These are phyloP conservation scores for Russula brevipes DNA, from an alignment of 768 basidiomycete genomes.

Conservation along the genomic window DNA sequence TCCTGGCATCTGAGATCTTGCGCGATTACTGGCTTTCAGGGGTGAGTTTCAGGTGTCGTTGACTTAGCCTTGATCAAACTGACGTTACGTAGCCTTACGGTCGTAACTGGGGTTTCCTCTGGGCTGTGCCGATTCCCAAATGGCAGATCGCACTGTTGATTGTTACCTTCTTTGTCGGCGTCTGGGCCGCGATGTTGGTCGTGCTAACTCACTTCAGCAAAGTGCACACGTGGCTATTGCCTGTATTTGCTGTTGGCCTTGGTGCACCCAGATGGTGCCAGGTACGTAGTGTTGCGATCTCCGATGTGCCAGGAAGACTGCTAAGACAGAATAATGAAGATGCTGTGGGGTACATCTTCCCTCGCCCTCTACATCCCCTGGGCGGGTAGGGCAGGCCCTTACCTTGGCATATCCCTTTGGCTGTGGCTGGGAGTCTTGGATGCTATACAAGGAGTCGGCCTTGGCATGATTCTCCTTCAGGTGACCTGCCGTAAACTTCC, in stretches of 20 bases:
- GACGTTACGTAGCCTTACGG: conserved; percentile 63
- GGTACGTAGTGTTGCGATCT: conserved; percentile 34
- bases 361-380: conserved; percentile 91
- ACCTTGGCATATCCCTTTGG: conserved; percentile 87
- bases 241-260: conserved; percentile 92
- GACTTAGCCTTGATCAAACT: not conserved
- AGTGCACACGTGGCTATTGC: conserved; percentile 91
- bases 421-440: conserved; percentile 94
- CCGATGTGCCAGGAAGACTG: not conserved
- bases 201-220: conserved; percentile 84
- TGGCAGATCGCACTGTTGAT: conserved; percentile 81
- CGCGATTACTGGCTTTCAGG: conserved; percentile 92
- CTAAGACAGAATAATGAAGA: conserved; percentile 37
- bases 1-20: conserved; percentile 85
- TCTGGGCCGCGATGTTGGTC: conserved; percentile 74
- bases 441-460: conserved; percentile 89
- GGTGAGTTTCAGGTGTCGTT: conserved; percentile 40
- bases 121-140: conserved; percentile 76
- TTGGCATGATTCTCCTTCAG: conserved; percentile 87
- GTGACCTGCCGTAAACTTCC: conserved; percentile 22
- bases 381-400: conserved; percentile 82
- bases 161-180: conserved; percentile 75
- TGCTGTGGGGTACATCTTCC: conserved; percentile 94
- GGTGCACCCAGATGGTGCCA: conserved; percentile 96
- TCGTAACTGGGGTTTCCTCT: conserved; percentile 92